Evolutionary conservation across 371 early-diverging fungal genomes (phyloP), one percentile per base, ranked within the genome.

Genomic region (Entomophthora muscae): DNA sequence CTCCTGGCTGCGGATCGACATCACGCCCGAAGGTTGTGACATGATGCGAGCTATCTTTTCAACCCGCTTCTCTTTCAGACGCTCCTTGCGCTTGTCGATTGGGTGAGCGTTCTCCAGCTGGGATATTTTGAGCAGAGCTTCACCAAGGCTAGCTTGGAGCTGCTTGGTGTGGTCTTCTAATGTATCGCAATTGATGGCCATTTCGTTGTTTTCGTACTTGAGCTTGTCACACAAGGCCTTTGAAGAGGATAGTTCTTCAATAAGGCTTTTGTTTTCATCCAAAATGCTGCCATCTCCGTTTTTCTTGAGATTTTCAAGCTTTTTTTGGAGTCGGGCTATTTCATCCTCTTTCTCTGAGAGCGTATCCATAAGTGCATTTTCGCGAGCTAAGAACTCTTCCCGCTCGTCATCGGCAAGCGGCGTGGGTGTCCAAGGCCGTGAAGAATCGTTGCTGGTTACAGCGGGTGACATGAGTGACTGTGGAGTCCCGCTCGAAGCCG

Each of bases 311-410:
- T 95, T 93, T 68, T 82, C 81, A 57, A 95, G 76, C 69, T 95
- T 93, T 70, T 92, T 93, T 71, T 91, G 80, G 67, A 58, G 31
- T 22, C 31, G 7, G 31, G 59, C 59, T 13, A 58, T 28, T 31
- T 58, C 59, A 58, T 58, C 59, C 30, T 58, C 59, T 70, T 90
- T 93, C 65, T 94, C 92, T 1, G 89, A 83, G 42, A 95, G 73
- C 66, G 87, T 84, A 68, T 95, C 94, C 69, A 82, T 82, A 57
- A 95, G 76, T 68, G 94, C 95, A 70, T 92, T 94, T 72, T 97
- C 96, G 32, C 95, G 83, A 64, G 82, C 81, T 75, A 95, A 68
- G 64, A 91, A 89, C 66, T 91, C 94, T 61, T 95, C 95, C 27
- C 91, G 79, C 68, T 95, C 95, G 68, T 94, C 95, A 53, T 88